Conservation (phyloP, 495 filamentous ascomycete genomes). For the Talaromyces adpressus region DNA sequence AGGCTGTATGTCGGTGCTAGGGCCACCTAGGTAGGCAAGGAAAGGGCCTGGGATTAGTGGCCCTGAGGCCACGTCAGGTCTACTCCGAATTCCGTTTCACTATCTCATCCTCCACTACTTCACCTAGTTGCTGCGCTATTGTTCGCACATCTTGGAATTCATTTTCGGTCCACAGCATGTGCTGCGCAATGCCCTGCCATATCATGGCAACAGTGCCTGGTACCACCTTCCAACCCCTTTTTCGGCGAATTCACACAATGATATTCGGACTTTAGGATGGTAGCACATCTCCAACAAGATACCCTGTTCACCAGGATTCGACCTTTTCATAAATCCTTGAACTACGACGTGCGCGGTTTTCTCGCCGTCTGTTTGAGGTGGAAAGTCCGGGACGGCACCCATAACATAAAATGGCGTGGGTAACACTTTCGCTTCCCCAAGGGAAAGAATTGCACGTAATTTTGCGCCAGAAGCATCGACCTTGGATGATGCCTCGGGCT, state of each 20-base stretch:
- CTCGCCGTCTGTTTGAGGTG: not conserved
- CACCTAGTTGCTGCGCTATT: not conserved
- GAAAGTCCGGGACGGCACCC: not conserved
- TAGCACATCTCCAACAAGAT: conserved; percentile 3
- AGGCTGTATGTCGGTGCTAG: too few relatives aligned
- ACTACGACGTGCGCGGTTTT: not conserved
- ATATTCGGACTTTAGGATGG: not conserved
- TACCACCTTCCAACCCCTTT: not conserved
- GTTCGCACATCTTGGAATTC: not conserved
- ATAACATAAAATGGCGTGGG: not conserved
- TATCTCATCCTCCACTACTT: not conserved
- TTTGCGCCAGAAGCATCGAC: not conserved
- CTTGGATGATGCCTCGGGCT: not conserved
- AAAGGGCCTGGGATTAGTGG: not conserved
- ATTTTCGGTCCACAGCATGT: conserved; percentile 1
- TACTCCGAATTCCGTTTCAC: not conserved
- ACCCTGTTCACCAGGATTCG: not conserved
- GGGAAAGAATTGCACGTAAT: not conserved
- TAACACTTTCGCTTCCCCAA: not conserved
- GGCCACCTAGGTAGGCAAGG: too few relatives aligned
- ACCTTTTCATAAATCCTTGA: not conserved
- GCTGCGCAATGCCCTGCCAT: conserved; percentile 1
- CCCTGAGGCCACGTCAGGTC: not conserved
- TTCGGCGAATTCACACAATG: not conserved
- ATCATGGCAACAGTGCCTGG: not conserved